Conservation (phyloP, 352 stramenopile genomes). For the Phytophthora chlamydospora region DNA sequence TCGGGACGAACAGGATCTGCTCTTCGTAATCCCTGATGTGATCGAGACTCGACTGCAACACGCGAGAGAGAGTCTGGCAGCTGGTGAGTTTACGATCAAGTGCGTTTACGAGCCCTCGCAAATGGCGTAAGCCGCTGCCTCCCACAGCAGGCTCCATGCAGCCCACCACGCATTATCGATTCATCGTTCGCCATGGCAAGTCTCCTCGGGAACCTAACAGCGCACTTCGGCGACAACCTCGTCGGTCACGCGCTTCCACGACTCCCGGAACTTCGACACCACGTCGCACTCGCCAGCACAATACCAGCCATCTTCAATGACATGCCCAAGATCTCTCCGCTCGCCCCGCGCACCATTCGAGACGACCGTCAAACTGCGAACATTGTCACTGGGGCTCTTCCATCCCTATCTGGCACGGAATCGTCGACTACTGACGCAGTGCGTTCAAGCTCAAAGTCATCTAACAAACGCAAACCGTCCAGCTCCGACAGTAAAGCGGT, state of each 20-base stretch:
- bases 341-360: too few species aligned
- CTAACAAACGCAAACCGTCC: too few species aligned
- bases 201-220: slow-evolving; percentile 2
- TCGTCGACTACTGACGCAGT: too few species aligned
- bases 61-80: too few species aligned
- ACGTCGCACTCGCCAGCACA: neutral
- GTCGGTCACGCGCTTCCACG: slow-evolving; percentile 11
- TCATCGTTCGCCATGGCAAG: slow-evolving; percentile 9
- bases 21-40: too few species aligned
- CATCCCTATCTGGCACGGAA: too few species aligned
- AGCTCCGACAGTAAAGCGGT: slow-evolving; percentile 4
- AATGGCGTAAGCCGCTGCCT: neutral
- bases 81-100: neutral
- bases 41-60: too few species aligned
- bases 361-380: too few species aligned
- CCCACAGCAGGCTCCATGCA: neutral
- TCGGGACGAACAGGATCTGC: too few species aligned
- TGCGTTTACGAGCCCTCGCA: too few species aligned
- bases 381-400: too few species aligned
- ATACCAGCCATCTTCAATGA: neutral
- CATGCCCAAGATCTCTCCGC: neutral
- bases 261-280: slow-evolving; percentile 3
- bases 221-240: neutral
- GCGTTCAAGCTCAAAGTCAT: too few species aligned
- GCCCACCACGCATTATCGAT: slow-evolving; percentile 6